Evolutionary conservation across 2,329 filamentous ascomycete genomes (phyloP).

Genomic region (Botrytis medusae): DNA sequence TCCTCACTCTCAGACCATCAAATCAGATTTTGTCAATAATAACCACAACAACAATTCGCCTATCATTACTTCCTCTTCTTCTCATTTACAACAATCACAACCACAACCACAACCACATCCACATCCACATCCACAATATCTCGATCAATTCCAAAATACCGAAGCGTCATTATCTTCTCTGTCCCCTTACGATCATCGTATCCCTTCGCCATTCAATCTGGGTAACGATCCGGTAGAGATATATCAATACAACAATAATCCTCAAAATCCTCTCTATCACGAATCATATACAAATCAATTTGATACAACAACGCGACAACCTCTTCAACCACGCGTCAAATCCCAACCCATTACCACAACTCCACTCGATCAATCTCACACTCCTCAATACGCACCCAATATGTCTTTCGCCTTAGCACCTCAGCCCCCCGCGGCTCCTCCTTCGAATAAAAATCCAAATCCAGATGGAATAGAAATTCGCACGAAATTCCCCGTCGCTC

Average conservation of each 20-base stretch:
- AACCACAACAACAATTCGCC: constrained; percentile 11
- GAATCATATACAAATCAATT: not conserved
- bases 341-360: not conserved
- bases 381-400: not conserved
- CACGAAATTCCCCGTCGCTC: constrained; percentile 94
- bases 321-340: constrained; percentile 6
- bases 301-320: constrained; percentile 10
- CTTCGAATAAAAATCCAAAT: constrained; percentile 49
- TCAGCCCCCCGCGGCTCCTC: constrained; percentile 17
- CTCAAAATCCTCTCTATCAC: constrained; percentile 12
- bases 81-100: not conserved
- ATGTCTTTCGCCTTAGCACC: constrained; percentile 6
- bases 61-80: not conserved
- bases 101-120: not conserved
- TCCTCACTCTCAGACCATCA: constrained; percentile 21
- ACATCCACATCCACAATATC: not conserved
- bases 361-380: not conserved
- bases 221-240: constrained; percentile 8
- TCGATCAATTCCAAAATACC: not conserved
- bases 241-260: constrained; percentile 20
- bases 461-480: constrained; percentile 64
- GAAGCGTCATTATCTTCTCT: not conserved
- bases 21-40: constrained; percentile 20
- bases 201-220: not conserved
- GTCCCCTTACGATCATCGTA: not conserved